A percentile compares a stretch with the other conserved stretches of the same genome.
phyloP scores from a whole-genome alignment of 257 asterid genomes.

The Solanum peruvianum region DNA sequence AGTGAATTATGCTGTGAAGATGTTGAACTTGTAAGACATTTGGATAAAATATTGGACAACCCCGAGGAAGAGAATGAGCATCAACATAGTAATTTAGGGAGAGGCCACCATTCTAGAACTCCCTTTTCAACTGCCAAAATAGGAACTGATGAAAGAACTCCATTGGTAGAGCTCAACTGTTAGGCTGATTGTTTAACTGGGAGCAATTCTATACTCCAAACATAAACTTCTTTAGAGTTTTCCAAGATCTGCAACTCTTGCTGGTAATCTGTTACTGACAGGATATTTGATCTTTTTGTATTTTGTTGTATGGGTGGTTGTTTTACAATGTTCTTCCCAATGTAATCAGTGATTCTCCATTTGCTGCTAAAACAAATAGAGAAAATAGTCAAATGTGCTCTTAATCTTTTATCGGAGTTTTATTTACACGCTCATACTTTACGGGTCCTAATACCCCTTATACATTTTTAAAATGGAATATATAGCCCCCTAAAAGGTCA shows the following conservation, averaged over 20 bases:
- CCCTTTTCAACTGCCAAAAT: neutral
- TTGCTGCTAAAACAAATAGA: neutral
- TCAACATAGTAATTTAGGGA: neutral
- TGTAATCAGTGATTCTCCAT: neutral
- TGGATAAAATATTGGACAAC: neutral
- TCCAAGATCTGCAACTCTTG: neutral
- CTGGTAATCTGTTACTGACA: neutral
- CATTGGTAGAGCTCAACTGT: neutral
- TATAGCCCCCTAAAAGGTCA: too few species aligned
- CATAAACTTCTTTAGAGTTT: neutral
- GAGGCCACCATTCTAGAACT: neutral
- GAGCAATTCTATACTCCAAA: neutral
- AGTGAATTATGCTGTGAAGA: neutral
- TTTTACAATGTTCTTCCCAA: neutral
- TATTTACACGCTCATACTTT: too few species aligned
- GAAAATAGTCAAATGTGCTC: too few species aligned
- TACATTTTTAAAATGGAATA: too few species aligned
- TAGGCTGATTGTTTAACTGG: neutral
- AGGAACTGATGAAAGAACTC: neutral
- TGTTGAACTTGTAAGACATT: neutral
- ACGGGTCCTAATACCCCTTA: too few species aligned
- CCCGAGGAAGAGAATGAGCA: neutral
- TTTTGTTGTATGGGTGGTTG: neutral
- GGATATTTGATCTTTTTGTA: neutral
- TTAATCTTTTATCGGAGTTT: too few species aligned